phyloP scores from a whole-genome alignment of 805 yeast species.

The Wickerhamomyces bisporus region DNA sequence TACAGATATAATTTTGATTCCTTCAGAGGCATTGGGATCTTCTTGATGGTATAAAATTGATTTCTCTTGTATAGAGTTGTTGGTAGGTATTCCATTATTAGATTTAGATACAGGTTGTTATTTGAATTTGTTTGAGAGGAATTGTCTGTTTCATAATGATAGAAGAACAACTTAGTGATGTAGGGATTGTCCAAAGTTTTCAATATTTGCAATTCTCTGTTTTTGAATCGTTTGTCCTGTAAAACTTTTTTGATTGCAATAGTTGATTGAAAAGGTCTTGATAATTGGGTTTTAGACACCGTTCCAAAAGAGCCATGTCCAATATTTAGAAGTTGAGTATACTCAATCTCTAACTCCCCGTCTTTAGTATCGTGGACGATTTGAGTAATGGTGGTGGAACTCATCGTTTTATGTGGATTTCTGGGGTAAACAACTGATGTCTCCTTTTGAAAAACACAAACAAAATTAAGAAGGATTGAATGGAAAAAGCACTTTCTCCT shows the following conservation, averaged over 20 bases:
- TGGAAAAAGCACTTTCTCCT: too few species aligned
- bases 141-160: constrained; percentile 71
- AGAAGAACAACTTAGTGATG: constrained; percentile 82
- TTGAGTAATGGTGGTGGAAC: not conserved
- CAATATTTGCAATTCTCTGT: constrained; percentile 95
- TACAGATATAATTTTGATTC: constrained; percentile 84
- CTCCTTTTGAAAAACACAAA: too few species aligned
- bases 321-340: constrained; percentile 63
- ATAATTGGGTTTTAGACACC: constrained; percentile 81
- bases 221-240: constrained; percentile 91
- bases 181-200: constrained; percentile 80
- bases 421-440: not conserved
- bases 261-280: constrained; percentile 60
- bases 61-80: constrained; percentile 90
- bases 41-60: constrained; percentile 73
- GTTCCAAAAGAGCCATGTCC: constrained; percentile 99
- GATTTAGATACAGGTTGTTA: constrained; percentile 75
- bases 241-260: constrained; percentile 96
- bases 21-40: constrained; percentile 77
- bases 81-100: constrained; percentile 91
- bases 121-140: constrained; percentile 27
- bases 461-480: too few species aligned
- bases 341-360: constrained; percentile 63
- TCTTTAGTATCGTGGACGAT: constrained; percentile 12
- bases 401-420: not conserved